Evolutionary conservation across 805 yeast species (phyloP), one percentile per base, ranked within the genome.

Genomic region (Debaryomyces hansenii): DNA sequence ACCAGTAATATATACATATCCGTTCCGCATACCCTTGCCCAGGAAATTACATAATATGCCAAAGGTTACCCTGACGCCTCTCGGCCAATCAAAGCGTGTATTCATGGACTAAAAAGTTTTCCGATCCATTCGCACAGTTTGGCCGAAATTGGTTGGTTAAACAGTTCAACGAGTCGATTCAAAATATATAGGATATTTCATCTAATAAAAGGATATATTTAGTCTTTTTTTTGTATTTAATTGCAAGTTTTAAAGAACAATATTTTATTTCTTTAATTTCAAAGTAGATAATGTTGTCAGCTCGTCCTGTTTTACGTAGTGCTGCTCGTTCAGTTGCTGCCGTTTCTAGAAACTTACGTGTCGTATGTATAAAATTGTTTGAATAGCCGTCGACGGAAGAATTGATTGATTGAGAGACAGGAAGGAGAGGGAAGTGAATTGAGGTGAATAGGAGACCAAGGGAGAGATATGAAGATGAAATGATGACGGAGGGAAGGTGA

Each of bases 221-320:
- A 31, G 34, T 31, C 34, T 31, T 31, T 31, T 31, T 31, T 31
- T 31, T 31, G 14, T 12, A n/a, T n/a, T 31, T 31, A n/a, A 31
- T 31, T 31, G 16, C 34, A 31, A 37, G 45, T 32, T 40, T 45
- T 47, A 38, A 47, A 46, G 52, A 46, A 41, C 45, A 39, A 42
- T 45, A 42, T 37, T 39, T 41, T 40, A 38, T 40, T 42, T 48
- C 52, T 46, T 47, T 47, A 42, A 37, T 45, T 46, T 44, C 37
- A 45, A 45, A 45, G 47, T 42, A 46, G 44, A 50, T 48, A 44
- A 86, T 87, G 94, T 85, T 87, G 79, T 84, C 91, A 66, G 81
- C 84, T 69, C 90, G 94, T 82, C 82, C 90, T 73, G 81, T 83
- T 75, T 78, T 85, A 72, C 87, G 91, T 79, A 81, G 88, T 69